Percentiles rank a stretch among this genome's conserved stretches.
phyloP scores from a whole-genome alignment of 164 flowering plant genomes.

The Vitis amurensis region DNA sequence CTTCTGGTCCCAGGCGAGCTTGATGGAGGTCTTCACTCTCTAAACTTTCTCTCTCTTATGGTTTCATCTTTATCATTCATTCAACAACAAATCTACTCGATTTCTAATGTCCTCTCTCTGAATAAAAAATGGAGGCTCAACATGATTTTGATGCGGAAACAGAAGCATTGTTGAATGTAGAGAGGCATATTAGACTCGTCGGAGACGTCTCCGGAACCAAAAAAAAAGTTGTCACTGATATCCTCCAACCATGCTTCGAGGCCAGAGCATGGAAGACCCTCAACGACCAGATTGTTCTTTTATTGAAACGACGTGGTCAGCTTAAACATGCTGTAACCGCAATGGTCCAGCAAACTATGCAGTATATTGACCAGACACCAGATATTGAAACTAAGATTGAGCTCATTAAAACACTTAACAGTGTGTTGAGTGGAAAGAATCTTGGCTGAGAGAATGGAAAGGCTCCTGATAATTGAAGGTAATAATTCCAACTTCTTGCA shows the following conservation, averaged over 20 bases:
- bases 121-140: conserved; percentile 31
- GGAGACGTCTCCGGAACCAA: conserved; percentile 69
- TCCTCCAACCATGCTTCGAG: conserved; percentile 73
- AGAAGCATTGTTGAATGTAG: conserved; percentile 71
- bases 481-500: too few species aligned
- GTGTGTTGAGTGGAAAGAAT: conserved; percentile 30
- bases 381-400: conserved; percentile 84
- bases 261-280: conserved; percentile 84
- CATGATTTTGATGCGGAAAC: conserved; percentile 60
- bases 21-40: too few species aligned
- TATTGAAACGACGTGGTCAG: conserved; percentile 93
- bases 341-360: conserved; percentile 96
- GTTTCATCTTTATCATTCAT: not conserved
- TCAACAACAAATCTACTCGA: too few species aligned
- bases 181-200: conserved; percentile 81
- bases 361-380: conserved; percentile 86
- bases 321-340: conserved; percentile 94
- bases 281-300: conserved; percentile 79
- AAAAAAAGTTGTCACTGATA: conserved; percentile 69
- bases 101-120: too few species aligned
- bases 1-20: too few species aligned
- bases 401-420: conserved; percentile 85
- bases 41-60: not conserved
- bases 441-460: too few species aligned
- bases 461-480: too few species aligned